A percentile compares a stretch with the other conserved stretches of the same genome.
Evolutionary conservation across 2,329 filamentous ascomycete species (phyloP).

Genomic region (Nemania abortiva): DNA sequence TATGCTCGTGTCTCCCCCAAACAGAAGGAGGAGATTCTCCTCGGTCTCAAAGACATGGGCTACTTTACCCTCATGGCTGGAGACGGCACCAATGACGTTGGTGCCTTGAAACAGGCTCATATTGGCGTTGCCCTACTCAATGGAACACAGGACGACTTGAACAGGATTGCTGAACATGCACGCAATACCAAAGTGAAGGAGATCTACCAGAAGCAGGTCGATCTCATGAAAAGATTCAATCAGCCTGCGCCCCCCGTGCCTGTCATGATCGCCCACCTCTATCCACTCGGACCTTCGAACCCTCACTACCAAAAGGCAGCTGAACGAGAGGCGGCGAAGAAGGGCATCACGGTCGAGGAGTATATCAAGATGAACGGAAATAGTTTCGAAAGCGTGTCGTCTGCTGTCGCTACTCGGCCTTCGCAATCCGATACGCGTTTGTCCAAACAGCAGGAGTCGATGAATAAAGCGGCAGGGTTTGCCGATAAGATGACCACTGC

Average conservation of each 20-base stretch:
- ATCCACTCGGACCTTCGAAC: conserved; percentile 89
- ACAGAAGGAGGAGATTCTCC: conserved; percentile 98
- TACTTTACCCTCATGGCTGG: conserved; percentile 99
- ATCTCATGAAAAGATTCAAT: conserved; percentile 94
- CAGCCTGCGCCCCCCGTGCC: conserved; percentile 93
- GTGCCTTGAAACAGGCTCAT: conserved; percentile 96
- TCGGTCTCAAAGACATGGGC: conserved; percentile 93
- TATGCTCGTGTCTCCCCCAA: conserved; percentile 98
- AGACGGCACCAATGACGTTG: conserved; percentile 98
- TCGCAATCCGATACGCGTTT: conserved; percentile 66
- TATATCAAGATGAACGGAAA: conserved; percentile 66
- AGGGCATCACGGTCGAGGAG: conserved; percentile 74
- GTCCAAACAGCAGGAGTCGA: conserved; percentile 73
- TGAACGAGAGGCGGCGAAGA: conserved; percentile 84
- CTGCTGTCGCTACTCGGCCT: conserved; percentile 74
- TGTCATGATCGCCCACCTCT: conserved; percentile 91
- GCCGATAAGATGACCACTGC: conserved; percentile 87
- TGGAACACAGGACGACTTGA: conserved; percentile 90
- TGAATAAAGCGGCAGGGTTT: conserved; percentile 79
- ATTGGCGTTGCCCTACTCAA: conserved; percentile 97
- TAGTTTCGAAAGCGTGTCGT: conserved; percentile 73
- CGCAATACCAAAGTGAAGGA: conserved; percentile 98
- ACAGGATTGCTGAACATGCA: conserved; percentile 91
- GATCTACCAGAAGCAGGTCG: conserved; percentile 94
- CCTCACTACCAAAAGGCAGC: conserved; percentile 95